These are phyloP conservation scores for Sphagnurus paluster DNA, from an alignment of 1,284 basidiomycete genomes.

Conservation along the genomic window DNA sequence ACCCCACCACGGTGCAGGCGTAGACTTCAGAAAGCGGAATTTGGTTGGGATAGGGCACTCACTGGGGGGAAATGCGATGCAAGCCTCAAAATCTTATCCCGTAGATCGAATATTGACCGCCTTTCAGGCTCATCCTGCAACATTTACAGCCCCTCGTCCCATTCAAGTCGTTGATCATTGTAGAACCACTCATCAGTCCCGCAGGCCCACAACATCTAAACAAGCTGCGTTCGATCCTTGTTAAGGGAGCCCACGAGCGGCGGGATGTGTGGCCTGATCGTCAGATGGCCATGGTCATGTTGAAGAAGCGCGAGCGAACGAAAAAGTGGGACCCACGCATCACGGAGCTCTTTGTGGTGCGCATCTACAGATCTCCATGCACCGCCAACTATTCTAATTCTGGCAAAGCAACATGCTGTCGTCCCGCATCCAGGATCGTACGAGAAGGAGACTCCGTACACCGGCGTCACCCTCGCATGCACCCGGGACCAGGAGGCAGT, in stretches of 20 bases:
- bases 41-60: slow-evolving; percentile 64
- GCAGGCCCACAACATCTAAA: slow-evolving; percentile 40
- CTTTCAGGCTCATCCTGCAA: slow-evolving; percentile 49
- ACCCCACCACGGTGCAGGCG: slow-evolving; percentile 32
- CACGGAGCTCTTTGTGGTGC: slow-evolving; percentile 47
- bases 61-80: slow-evolving; percentile 62
- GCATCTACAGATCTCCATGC: slow-evolving; percentile 16
- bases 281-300: slow-evolving; percentile 35
- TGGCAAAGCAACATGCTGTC: slow-evolving; percentile 47
- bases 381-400: background rate
- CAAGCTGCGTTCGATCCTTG: slow-evolving; percentile 38
- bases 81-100: slow-evolving; percentile 23
- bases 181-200: slow-evolving; percentile 58
- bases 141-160: slow-evolving; percentile 38
- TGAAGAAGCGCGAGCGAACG: slow-evolving; percentile 32
- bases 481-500: slow-evolving; percentile 59
- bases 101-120: background rate
- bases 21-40: slow-evolving; percentile 47
- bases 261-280: slow-evolving; percentile 48
- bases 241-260: slow-evolving; percentile 45
- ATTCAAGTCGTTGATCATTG: slow-evolving; percentile 49
- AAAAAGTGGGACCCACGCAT: slow-evolving; percentile 51
- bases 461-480: slow-evolving; percentile 50
- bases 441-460: slow-evolving; percentile 29
- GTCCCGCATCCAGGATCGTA: slow-evolving; percentile 34